A percentile compares a stretch with the other conserved stretches of the same genome.
phyloP scores from a whole-genome alignment of 1,284 basidiomycete genomes.

The Omphalotus olearius region DNA sequence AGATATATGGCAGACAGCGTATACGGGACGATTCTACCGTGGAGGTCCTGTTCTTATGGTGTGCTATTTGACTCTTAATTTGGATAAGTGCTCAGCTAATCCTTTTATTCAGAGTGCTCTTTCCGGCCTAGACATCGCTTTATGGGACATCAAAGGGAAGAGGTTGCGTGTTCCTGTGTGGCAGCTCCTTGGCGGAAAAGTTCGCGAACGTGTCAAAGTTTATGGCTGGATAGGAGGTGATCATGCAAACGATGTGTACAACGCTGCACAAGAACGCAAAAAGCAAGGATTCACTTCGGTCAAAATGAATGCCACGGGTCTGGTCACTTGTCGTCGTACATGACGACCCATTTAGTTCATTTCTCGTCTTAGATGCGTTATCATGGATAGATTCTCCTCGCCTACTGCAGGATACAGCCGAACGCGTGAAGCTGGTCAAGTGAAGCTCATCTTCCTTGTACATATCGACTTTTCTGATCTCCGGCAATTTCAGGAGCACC shows the following conservation, averaged over 20 bases:
- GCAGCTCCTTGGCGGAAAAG: slow-evolving; percentile 73
- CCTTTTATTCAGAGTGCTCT: slow-evolving; percentile 27
- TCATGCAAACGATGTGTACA: slow-evolving; percentile 57
- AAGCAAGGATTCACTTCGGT: slow-evolving; percentile 73
- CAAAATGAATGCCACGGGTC: slow-evolving; percentile 73
- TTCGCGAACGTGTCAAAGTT: slow-evolving; percentile 54
- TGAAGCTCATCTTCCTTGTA: slow-evolving; percentile 22
- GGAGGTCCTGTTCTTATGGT: slow-evolving; percentile 75
- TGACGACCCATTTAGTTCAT: neutral
- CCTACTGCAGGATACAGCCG: slow-evolving; percentile 53
- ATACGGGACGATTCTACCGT: slow-evolving; percentile 67
- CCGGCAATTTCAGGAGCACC: slow-evolving; percentile 24
- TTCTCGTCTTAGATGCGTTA: slow-evolving; percentile 29
- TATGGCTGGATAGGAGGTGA: slow-evolving; percentile 78
- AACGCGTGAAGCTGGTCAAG: slow-evolving; percentile 61
- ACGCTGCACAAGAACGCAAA: slow-evolving; percentile 58
- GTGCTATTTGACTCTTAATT: slow-evolving; percentile 3
- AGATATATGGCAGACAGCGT: slow-evolving; percentile 67
- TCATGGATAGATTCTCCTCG: slow-evolving; percentile 48
- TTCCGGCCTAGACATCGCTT: slow-evolving; percentile 38
- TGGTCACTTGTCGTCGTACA: slow-evolving; percentile 7
- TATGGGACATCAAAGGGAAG: slow-evolving; percentile 81
- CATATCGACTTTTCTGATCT: neutral
- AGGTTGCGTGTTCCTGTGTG: slow-evolving; percentile 72
- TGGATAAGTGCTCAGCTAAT: neutral